These are phyloP conservation scores for Epichloe sibirici DNA, from an alignment of 2,329 filamentous ascomycete genomes.

Conservation along the genomic window DNA sequence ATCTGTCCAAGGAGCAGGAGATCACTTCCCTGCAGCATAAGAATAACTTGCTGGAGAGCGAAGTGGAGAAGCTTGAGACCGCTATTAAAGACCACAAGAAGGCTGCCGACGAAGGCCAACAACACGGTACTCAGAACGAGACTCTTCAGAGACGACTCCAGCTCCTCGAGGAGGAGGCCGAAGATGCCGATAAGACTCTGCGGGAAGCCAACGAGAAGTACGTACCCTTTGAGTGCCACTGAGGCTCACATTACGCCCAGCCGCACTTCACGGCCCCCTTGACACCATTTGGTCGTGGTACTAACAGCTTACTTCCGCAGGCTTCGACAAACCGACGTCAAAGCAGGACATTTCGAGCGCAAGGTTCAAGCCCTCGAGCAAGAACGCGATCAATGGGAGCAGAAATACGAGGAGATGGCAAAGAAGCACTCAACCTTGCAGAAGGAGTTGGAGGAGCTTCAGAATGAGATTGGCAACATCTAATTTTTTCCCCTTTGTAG, in stretches of 20 bases:
- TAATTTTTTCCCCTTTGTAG: slow-evolving; percentile 33
- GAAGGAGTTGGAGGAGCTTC: slow-evolving; percentile 87
- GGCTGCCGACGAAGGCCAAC: slow-evolving; percentile 69
- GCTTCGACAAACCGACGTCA: slow-evolving; percentile 97
- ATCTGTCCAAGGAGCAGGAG: slow-evolving; percentile 92
- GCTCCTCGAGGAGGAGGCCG: slow-evolving; percentile 94
- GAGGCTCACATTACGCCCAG: background rate
- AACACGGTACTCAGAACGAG: slow-evolving; percentile 81
- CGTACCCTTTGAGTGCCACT: slow-evolving; percentile 23
- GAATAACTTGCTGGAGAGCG: slow-evolving; percentile 77
- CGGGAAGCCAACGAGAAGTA: slow-evolving; percentile 99
- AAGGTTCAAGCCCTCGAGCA: slow-evolving; percentile 95
- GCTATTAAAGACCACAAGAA: slow-evolving; percentile 80
- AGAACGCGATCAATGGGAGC: slow-evolving; percentile 87
- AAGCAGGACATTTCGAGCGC: slow-evolving; percentile 97
- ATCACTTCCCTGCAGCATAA: slow-evolving; percentile 94
- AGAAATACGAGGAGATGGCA: slow-evolving; percentile 95
- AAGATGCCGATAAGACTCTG: slow-evolving; percentile 90
- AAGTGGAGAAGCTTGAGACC: slow-evolving; percentile 86
- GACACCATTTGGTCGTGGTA: background rate
- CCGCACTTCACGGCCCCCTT: background rate
- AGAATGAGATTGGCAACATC: slow-evolving; percentile 85
- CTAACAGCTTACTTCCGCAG: slow-evolving; percentile 33
- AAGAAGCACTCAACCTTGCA: slow-evolving; percentile 75
- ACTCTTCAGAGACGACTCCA: slow-evolving; percentile 83